phyloP scores from a whole-genome alignment of 1,284 basidiomycete species.

The Wallemia ichthyophaga region DNA sequence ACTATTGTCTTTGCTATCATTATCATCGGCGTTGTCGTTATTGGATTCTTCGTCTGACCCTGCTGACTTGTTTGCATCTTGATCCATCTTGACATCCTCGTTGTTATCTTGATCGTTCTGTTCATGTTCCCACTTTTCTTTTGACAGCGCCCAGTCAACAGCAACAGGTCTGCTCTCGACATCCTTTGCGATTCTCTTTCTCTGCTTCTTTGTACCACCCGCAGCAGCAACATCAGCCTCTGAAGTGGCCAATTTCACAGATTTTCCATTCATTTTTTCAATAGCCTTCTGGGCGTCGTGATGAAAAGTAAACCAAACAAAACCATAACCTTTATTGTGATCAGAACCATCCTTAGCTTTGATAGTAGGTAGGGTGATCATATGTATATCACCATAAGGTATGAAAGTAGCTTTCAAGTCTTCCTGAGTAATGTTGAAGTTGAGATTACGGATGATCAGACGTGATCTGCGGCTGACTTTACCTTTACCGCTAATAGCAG shows the following conservation, averaged over 20 bases:
- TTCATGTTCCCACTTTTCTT: conserved; percentile 57
- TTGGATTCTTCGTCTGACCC: conserved; percentile 7
- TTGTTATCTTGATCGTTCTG: conserved; percentile 22
- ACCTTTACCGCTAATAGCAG: conserved; percentile 13
- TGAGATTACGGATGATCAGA: conserved; percentile 72
- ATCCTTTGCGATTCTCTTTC: conserved; percentile 23
- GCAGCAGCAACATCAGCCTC: conserved; percentile 31
- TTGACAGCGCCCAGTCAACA: conserved; percentile 88
- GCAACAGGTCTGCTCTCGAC: conserved; percentile 24
- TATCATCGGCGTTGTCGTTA: no score
- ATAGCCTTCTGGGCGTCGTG: conserved; percentile 65
- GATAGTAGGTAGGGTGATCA: conserved; percentile 40
- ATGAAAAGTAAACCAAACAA: conserved; percentile 72
- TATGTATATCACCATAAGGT: conserved; percentile 60
- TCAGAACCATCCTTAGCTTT: neutral
- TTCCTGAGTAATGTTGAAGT: conserved; percentile 40
- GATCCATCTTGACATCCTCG: conserved; percentile 18
- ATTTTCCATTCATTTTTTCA: conserved; percentile 50
- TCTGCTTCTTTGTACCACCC: conserved; percentile 46
- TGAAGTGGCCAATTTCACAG: conserved; percentile 28
- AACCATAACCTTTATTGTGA: conserved; percentile 52
- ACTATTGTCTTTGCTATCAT: no score
- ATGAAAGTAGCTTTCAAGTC: conserved; percentile 68
- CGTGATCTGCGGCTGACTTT: conserved; percentile 36
- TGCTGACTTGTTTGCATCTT: conserved; percentile 10